Base-by-base conservation (phyloP, 495 filamentous ascomycete genomes). In the Lasiosphaeris hirsuta region DNA sequence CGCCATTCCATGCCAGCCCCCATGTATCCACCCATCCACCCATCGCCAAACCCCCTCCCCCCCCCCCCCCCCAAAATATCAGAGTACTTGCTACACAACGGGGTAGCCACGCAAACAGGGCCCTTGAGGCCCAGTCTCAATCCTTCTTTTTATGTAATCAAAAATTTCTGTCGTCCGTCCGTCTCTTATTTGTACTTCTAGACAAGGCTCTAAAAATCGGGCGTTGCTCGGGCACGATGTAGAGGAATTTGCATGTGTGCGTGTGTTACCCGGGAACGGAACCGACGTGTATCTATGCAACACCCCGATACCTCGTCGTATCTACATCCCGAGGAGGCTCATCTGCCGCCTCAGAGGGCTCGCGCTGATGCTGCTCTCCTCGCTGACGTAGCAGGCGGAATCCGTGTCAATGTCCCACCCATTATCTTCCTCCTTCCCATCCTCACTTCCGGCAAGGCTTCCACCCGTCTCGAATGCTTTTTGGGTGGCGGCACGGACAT, bases 361-460 rank as follows among this genome's bases (percentile, higher is more conserved):
- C 3, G 83, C 81, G n/a, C 78, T 71, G 13, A 70, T 78, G 69
- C 80, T 83, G 59, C 70, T 75, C 47, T 82, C 80, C 66, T 87
- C 85, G 58, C 86, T 86, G 45, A 81, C 84, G 63, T 90, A 78
- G 56, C 69, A 82, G 5, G 81, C 78, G 10, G 81, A 81, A 67
- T 92, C 90, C n/a, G 89, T 87, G 69, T 94, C 90, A 54, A 95
- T 96, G 63, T 96, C 91, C 80, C 86, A 90, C 51, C 81, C 77
- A 15, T 81, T 79, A 59, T 84, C 80, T 17, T 81, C 75, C 14
- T 79, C 77, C 17, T 71, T 68, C 11, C 51, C 65, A 14, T 63
- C 60, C 10, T 68, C 72, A 15, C 69, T 72, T 23, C 60, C 67
- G 7, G 59, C 61, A 14, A 67, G 62, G 41, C 72, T 53, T 59